Evolutionary conservation across 1,139 yeast genomes (phyloP).

Genomic region (Lipomyces yarrowii): DNA sequence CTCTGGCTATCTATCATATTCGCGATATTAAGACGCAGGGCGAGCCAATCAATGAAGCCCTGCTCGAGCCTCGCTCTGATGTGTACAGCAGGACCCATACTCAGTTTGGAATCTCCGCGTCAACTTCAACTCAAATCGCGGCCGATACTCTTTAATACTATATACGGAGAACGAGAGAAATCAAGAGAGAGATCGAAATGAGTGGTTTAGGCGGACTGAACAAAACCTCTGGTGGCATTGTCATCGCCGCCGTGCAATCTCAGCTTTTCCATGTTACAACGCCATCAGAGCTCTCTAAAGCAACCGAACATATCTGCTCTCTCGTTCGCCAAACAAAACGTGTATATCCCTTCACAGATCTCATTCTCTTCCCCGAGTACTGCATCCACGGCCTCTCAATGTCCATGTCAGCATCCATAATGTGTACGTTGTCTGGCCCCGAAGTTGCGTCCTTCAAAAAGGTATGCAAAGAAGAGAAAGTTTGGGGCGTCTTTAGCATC

Average conservation of each 20-base stretch:
- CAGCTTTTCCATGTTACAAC: constrained; percentile 5
- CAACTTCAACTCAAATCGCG: neutral
- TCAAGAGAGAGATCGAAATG: neutral
- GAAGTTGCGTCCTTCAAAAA: constrained; percentile 7
- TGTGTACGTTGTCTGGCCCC: constrained; percentile 4
- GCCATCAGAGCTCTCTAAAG: constrained; percentile 1
- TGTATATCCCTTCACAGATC: constrained; percentile 3
- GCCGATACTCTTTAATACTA: neutral
- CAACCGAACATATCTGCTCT: constrained; percentile 6
- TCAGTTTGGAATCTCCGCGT: neutral
- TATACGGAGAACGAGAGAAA: neutral
- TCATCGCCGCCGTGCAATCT: constrained; percentile 8
- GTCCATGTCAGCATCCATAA: constrained; percentile 4
- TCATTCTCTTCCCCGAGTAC: constrained; percentile 8
- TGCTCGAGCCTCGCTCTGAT: no score
- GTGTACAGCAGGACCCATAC: neutral
- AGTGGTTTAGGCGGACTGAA: constrained; percentile 8
- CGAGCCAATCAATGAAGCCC: no score
- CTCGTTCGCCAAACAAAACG: constrained; percentile 9
- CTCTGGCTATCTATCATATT: no score
- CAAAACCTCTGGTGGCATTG: constrained; percentile 10
- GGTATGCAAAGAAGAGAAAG: constrained; percentile 10
- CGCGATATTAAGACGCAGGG: no score
- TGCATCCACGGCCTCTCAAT: constrained; percentile 8
- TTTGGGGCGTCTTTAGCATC: constrained; percentile 9